Evolutionary conservation across 345 rosid species (phyloP), one percentile per base, ranked within the genome.

Genomic region (Eucalyptus shirleyi): DNA sequence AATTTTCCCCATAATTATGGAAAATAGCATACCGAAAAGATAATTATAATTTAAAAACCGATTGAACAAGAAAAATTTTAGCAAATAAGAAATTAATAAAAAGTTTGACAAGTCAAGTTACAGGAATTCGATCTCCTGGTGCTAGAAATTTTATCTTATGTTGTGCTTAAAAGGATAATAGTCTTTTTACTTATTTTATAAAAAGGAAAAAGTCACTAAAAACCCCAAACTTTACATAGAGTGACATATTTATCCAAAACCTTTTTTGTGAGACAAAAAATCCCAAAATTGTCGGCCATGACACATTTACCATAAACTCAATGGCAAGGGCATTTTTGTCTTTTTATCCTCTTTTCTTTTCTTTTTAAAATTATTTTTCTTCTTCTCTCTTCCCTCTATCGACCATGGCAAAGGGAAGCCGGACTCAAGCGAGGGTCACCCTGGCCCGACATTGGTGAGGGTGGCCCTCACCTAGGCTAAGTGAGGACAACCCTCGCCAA

Each of bases 401-500:
- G 1, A 19, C 5, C 56, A 53, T 53, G 24, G 9, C 4, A 53
- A 1, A 53, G 56, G 56, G 5, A 53, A 53, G 56, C 1, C 56
- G 0, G 4, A 51, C 56, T 51, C 56, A 51, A 18, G 9, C 0
- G 9, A 51, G 21, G 8, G 55, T 7, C 1, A 0, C 56, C 9
- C 4, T 6, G 0, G 2, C 4, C 2, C 23, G 1, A 51, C 2
- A 0, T 17, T 18, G 55, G 53, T 0, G 1, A 51, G 2, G 8
- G 55, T 6, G 55, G 8, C 56, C 56, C 24, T 53, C 56, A 19
- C 24, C 56, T 19, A 19, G 56, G 56, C 10, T 8, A 3, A 53
- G 24, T 53, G 56, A 53, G 56, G 56, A 53, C 24, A 53, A 53
- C 24, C 23, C 9, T 51, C 2, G 0, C 55, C 55, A 51, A 17